A percentile compares a stretch with the other conserved stretches of the same genome.
phyloP scores from a whole-genome alignment of 2,329 filamentous ascomycete genomes.

The Microsporum audouinii region DNA sequence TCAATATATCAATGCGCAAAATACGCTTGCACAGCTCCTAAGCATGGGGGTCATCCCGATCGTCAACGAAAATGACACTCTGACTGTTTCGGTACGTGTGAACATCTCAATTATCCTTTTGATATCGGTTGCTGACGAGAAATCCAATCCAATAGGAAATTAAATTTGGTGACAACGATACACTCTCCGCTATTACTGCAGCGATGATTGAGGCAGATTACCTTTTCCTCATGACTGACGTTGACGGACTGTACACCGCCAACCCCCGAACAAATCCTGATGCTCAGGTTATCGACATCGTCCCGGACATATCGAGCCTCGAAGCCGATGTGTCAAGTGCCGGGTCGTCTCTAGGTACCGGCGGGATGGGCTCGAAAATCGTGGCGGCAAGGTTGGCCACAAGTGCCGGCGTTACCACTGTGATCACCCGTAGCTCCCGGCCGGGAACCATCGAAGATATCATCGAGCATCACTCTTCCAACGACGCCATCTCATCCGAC shows the following conservation, averaged over 20 bases:
- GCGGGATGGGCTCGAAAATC: slow-evolving; percentile 97
- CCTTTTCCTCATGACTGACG: slow-evolving; percentile 96
- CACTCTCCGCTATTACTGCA: slow-evolving; percentile 86
- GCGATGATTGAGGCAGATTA: slow-evolving; percentile 96
- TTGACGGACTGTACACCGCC: slow-evolving; percentile 93
- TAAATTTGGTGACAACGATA: slow-evolving; percentile 99
- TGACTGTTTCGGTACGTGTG: slow-evolving; percentile 60
- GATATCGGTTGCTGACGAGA: neutral
- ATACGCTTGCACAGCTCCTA: slow-evolving; percentile 79
- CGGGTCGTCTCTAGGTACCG: slow-evolving; percentile 80
- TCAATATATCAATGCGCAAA: slow-evolving; percentile 92
- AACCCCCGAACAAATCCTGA: slow-evolving; percentile 80
- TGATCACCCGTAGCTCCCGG: slow-evolving; percentile 88
- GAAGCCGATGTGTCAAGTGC: slow-evolving; percentile 83
- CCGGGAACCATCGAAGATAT: slow-evolving; percentile 86
- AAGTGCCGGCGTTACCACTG: slow-evolving; percentile 85
- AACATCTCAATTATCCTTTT: neutral
- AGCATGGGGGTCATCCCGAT: slow-evolving; percentile 96
- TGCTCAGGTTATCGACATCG: slow-evolving; percentile 79
- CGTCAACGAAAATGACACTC: slow-evolving; percentile 96
- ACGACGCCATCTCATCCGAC: slow-evolving; percentile 7
- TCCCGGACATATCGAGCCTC: slow-evolving; percentile 73
- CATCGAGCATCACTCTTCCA: slow-evolving; percentile 49
- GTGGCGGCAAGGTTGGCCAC: slow-evolving; percentile 84
- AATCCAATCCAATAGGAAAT: slow-evolving; percentile 54